Base-by-base conservation (phyloP, 805 yeast genomes). In the Suhomyces vadensis region DNA sequence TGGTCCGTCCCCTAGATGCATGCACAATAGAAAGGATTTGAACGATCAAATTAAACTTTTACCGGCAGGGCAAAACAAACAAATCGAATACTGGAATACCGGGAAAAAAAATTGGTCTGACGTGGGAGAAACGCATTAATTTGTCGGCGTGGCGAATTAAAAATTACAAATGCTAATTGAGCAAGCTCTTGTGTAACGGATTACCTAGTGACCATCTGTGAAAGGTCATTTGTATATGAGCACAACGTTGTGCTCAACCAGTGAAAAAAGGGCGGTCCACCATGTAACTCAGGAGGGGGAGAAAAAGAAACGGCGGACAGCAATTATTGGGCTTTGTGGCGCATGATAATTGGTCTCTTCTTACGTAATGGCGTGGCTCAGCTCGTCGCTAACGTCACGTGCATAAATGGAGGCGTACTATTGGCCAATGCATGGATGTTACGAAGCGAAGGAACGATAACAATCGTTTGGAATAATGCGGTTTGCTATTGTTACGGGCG, bases 251-350 rank as follows among this genome's bases (percentile, higher is more conserved):
- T n/a, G n/a, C n/a, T n/a, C 16, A 2, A 19, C 16, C 10, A 6
- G 33, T 17, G 20, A 29, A 8, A 29, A 1, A 10, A 29, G 33
- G 33, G 14, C 14, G 17, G 33, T 14, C 33, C 33, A 0, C 20
- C 3, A 14, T 13, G 16, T n/a, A 13, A 25, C 13, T 10, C 8
- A 27, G 4, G n/a, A n/a, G 20, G 3, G n/a, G 13, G 31, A 27
- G 3, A 9, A 33, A 33, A 33, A 33, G 37, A 33, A 33, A 33
- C 23, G 37, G 6, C 4, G 14, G 37, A 9, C 37, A 33, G 37
- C 37, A 33, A 33, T 2, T 1, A 3, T 20, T 8, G 10, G 5
- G 10, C 9, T 33, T 33, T 33, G 37, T 33, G 16, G 5, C 37
- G 21, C 2, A 3, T 17, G 16, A 8, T 33, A 33, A 11, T 33